A percentile compares a stretch with the other conserved stretches of the same genome.
Conservation (phyloP, 2,329 filamentous ascomycete genomes). For the Bipolaris victoriae region DNA sequence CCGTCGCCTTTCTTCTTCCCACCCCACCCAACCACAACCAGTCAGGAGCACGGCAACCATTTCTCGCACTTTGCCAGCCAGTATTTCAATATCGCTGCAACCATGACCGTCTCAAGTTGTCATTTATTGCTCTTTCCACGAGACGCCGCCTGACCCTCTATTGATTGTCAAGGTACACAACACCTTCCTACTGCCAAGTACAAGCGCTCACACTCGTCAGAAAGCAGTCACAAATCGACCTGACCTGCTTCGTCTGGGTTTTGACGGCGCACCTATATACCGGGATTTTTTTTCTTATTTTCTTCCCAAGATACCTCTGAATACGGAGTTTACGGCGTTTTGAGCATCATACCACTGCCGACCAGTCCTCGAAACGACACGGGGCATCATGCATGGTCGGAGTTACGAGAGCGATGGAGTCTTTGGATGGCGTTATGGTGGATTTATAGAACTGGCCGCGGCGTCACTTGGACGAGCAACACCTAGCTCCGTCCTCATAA, state of each 20-base stretch:
- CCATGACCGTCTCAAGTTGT: background rate
- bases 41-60: background rate
- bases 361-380: slow-evolving; percentile 17
- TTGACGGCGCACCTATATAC: slow-evolving; percentile 10
- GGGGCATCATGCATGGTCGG: slow-evolving; percentile 28
- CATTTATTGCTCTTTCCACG: background rate
- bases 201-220: background rate
- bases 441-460: slow-evolving; percentile 17
- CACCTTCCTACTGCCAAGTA: background rate
- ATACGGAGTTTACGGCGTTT: slow-evolving; percentile 39
- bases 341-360: slow-evolving; percentile 20
- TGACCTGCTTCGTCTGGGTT: slow-evolving; percentile 14
- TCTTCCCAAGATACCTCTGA: slow-evolving; percentile 35
- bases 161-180: slow-evolving; percentile 7
- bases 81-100: background rate
- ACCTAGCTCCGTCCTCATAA: slow-evolving; percentile 27
- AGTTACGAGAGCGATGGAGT: slow-evolving; percentile 23
- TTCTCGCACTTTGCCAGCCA: background rate
- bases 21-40: background rate
- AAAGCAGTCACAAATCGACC: slow-evolving; percentile 11
- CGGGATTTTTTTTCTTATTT: slow-evolving; percentile 7
- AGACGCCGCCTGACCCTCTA: background rate
- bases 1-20: slow-evolving; percentile 1
- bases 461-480: slow-evolving; percentile 19
- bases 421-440: slow-evolving; percentile 23